Conservation (phyloP, 345 rosid species). For the Diplotaxis tenuifolia region DNA sequence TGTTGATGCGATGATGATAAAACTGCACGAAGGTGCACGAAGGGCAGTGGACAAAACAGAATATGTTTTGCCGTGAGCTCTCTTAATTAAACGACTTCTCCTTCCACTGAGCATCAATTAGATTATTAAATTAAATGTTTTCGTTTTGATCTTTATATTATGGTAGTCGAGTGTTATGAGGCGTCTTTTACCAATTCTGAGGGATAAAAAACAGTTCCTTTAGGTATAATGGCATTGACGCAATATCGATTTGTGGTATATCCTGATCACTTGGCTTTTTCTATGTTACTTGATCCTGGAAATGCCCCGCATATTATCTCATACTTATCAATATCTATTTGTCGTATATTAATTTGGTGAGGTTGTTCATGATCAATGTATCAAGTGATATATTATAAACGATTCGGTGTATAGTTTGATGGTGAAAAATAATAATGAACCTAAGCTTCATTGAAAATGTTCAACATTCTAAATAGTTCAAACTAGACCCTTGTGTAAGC, state of each 20-base stretch:
- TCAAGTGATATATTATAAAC: too few species aligned
- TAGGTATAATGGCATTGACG: conserved; percentile 93
- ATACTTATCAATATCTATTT: too few species aligned
- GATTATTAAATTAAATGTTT: neutral
- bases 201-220: conserved; percentile 59
- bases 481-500: too few species aligned
- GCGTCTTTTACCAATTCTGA: conserved; percentile 98
- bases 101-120: conserved; percentile 85
- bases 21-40: conserved; percentile 57
- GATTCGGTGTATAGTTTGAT: too few species aligned
- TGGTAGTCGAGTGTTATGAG: neutral
- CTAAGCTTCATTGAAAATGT: too few species aligned
- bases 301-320: conserved; percentile 51
- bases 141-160: neutral
- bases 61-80: conserved; percentile 77
- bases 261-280: conserved; percentile 57
- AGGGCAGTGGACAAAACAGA: conserved; percentile 71
- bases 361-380: too few species aligned
- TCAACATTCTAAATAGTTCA: too few species aligned
- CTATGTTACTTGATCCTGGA: conserved; percentile 71
- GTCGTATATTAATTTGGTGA: too few species aligned
- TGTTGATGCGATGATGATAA: conserved; percentile 63
- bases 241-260: conserved; percentile 60
- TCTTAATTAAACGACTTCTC: conserved; percentile 74
- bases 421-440: too few species aligned